These are phyloP conservation scores for Cystobasidium pallidum DNA, from an alignment of 1,284 basidiomycete species.

Conservation along the genomic window DNA sequence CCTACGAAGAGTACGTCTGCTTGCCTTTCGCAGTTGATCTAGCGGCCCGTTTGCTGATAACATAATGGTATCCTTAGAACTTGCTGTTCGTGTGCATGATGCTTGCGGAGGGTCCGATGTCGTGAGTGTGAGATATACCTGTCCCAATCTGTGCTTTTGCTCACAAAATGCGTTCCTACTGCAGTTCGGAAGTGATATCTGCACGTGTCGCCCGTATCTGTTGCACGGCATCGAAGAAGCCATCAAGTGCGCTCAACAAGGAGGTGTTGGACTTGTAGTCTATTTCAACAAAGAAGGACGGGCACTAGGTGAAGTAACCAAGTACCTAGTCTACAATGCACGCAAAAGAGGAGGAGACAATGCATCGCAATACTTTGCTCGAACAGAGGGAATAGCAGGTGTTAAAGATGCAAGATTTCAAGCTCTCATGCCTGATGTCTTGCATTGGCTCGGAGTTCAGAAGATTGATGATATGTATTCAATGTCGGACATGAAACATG, in stretches of 20 bases:
- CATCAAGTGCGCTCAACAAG: slow-evolving; percentile 79
- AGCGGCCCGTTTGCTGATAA: background rate
- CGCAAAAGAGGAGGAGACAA: slow-evolving; percentile 91
- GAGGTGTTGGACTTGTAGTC: slow-evolving; percentile 87
- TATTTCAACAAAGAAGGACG: slow-evolving; percentile 85
- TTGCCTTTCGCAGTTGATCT: background rate
- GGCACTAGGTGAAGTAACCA: slow-evolving; percentile 63
- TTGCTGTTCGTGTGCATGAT: slow-evolving; percentile 91
- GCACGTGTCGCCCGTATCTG: slow-evolving; percentile 85
- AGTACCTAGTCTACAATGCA: slow-evolving; percentile 81
- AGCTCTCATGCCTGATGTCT: slow-evolving; percentile 91
- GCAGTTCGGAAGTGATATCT: slow-evolving; percentile 76
- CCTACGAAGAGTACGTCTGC: slow-evolving; percentile 45
- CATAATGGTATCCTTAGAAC: slow-evolving; percentile 59
- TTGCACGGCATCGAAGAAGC: slow-evolving; percentile 93
- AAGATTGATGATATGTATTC: slow-evolving; percentile 82
- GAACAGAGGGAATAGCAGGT: slow-evolving; percentile 78
- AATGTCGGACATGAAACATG: slow-evolving; percentile 74
- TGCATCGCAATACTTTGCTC: slow-evolving; percentile 90
- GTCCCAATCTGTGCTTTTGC: background rate
- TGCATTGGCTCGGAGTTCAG: slow-evolving; percentile 88
- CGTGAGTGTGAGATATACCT: background rate
- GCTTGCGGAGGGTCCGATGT: slow-evolving; percentile 69
- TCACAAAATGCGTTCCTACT: background rate
- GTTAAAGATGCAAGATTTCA: slow-evolving; percentile 91